Percentiles rank a stretch among this genome's conserved stretches.
Evolutionary conservation across 2,329 filamentous ascomycete genomes (phyloP).

Genomic region (Xylaria sp.): DNA sequence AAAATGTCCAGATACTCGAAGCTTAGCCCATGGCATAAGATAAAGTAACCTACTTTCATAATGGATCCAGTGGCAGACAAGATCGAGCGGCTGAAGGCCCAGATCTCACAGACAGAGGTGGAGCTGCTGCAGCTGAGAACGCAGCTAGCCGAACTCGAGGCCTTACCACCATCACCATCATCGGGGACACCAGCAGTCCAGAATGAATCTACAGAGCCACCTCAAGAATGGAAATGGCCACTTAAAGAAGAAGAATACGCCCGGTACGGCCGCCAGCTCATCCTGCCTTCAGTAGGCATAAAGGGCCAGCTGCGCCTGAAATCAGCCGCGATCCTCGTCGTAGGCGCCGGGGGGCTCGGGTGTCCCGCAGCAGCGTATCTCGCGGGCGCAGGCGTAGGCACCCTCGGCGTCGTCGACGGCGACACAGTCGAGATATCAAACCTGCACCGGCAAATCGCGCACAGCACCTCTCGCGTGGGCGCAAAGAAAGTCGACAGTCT

Average conservation of each 20-base stretch:
- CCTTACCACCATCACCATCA: slow-evolving; percentile 35
- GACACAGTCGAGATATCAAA: slow-evolving; percentile 91
- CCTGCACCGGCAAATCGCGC: slow-evolving; percentile 89
- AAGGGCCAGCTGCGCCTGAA: slow-evolving; percentile 81
- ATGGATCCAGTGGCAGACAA: slow-evolving; percentile 44
- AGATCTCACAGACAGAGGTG: slow-evolving; percentile 61
- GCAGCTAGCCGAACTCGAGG: slow-evolving; percentile 58
- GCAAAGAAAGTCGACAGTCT: slow-evolving; percentile 85
- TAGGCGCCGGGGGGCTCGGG: slow-evolving; percentile 90
- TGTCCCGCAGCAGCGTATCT: slow-evolving; percentile 95
- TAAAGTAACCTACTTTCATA: slow-evolving; percentile 39
- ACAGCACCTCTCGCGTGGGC: slow-evolving; percentile 76
- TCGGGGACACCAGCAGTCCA: slow-evolving; percentile 7
- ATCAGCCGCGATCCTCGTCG: slow-evolving; percentile 76
- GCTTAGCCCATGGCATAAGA: neutral
- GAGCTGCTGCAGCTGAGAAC: slow-evolving; percentile 59
- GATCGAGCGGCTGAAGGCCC: slow-evolving; percentile 56
- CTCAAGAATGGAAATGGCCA: slow-evolving; percentile 69
- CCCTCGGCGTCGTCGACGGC: slow-evolving; percentile 84
- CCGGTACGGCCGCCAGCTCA: slow-evolving; percentile 90
- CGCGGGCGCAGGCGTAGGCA: slow-evolving; percentile 87
- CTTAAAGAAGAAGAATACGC: slow-evolving; percentile 79
- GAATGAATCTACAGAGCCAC: neutral
- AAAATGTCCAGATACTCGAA: neutral
- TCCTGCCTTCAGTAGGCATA: slow-evolving; percentile 83